A percentile compares a stretch with the other conserved stretches of the same genome.
phyloP scores from a whole-genome alignment of 768 basidiomycete genomes.

The Butyriboletus loyo region DNA sequence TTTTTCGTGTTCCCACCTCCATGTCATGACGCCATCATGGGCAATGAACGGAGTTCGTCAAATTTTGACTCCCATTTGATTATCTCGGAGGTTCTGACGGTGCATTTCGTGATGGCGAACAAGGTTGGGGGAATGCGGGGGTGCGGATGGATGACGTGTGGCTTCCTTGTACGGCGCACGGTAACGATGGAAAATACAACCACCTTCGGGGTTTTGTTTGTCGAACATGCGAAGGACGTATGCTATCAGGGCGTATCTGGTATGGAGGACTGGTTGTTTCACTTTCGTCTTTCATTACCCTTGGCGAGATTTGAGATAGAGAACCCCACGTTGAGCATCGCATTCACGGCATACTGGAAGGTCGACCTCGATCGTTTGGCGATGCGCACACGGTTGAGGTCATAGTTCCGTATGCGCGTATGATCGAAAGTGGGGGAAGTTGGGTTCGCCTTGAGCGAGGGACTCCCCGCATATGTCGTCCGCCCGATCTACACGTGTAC shows the following conservation, averaged over 20 bases:
- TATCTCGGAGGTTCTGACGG: conserved; percentile 12
- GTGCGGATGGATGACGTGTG: conserved; percentile 19
- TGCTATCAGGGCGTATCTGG: neutral
- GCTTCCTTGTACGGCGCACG: neutral
- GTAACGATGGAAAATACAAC: conserved; percentile 9
- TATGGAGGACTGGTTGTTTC: neutral
- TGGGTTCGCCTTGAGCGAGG: neutral
- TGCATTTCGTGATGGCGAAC: conserved; percentile 11
- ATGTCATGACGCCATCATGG: conserved; percentile 18
- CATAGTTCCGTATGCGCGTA: conserved; percentile 3
- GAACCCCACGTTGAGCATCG: conserved; percentile 10
- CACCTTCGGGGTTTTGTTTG: neutral
- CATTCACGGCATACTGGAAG: conserved; percentile 2
- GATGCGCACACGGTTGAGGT: neutral
- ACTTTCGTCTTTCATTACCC: neutral
- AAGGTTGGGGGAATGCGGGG: conserved; percentile 22
- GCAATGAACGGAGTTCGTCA: neutral
- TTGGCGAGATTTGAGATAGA: conserved; percentile 12
- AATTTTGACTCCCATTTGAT: conserved; percentile 5
- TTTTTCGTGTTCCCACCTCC: conserved; percentile 10
- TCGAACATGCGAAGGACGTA: conserved; percentile 19
- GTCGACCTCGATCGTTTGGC: conserved; percentile 9
- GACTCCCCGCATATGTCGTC: neutral
- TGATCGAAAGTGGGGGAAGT: conserved; percentile 5
- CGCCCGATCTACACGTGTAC: conserved; percentile 3